phyloP scores from a whole-genome alignment of 805 yeast genomes.

The Soucietia sequanensis region DNA sequence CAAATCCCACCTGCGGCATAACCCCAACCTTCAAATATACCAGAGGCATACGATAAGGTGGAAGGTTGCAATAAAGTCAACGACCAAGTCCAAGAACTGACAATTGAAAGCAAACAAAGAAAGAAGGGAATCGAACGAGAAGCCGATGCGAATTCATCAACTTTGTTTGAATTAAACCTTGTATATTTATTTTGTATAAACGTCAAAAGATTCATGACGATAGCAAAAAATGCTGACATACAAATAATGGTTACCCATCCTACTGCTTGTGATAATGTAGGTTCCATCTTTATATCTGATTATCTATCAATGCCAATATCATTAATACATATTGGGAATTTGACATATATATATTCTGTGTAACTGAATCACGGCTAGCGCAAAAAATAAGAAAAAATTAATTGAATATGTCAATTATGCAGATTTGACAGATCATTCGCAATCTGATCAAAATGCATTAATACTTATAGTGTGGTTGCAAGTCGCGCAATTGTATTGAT shows the following conservation, averaged over 20 bases:
- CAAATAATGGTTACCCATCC: slow-evolving; percentile 17
- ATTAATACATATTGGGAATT: too few species aligned
- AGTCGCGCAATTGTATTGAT: too few species aligned
- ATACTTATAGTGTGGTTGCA: too few species aligned
- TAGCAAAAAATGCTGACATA: slow-evolving; percentile 15
- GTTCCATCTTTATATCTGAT: slow-evolving; percentile 14
- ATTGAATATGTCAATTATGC: too few species aligned
- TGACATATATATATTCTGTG: too few species aligned
- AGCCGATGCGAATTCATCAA: slow-evolving; percentile 17
- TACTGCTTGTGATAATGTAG: slow-evolving; percentile 13
- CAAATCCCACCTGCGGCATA: slow-evolving; percentile 21
- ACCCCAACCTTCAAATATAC: slow-evolving; percentile 21
- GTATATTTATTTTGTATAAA: slow-evolving; percentile 13
- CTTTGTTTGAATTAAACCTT: slow-evolving; percentile 9
- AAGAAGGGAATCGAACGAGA: slow-evolving; percentile 15
- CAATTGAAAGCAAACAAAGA: slow-evolving; percentile 16
- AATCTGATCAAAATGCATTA: too few species aligned
- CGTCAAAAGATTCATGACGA: slow-evolving; percentile 14
- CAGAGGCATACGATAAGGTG: slow-evolving; percentile 18
- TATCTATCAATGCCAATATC: too few species aligned
- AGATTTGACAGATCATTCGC: too few species aligned
- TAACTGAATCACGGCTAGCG: too few species aligned
- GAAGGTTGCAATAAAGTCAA: slow-evolving; percentile 22
- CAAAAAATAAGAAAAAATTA: too few species aligned
- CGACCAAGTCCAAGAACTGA: slow-evolving; percentile 28